Base-by-base conservation (phyloP, 345 rosid species). In the Mangifera indica region DNA sequence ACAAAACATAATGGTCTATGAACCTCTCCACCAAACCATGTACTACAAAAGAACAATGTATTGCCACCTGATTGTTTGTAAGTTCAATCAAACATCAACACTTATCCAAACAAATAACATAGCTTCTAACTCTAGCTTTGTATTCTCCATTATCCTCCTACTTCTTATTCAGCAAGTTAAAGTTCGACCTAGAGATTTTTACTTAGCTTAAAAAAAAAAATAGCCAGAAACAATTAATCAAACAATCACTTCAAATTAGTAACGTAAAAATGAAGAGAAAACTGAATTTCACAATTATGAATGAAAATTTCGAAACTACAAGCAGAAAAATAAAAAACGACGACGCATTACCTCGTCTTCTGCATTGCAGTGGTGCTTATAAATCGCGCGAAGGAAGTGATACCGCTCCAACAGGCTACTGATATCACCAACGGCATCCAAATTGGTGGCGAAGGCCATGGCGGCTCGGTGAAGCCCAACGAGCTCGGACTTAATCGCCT, bases 351-450 rank as follows among this genome's bases (percentile, higher is more conserved):
- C 93, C 91, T 83, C 91, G 66, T 88, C 93, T 72, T 88, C 93
- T 25, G 91, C 93, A 80, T 82, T 81, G 85, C 89, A 88, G 81
- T 88, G 93, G 74, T 88, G 87, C 82, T 81, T 87, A 49, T 88
- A 88, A 63, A 88, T 88, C 25, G 81, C 51, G 51, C 91, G 85
- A 42, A 88, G 70, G 56, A 88, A 83, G 63, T 78, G 87, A 69
- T 77, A 88, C 49, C 82, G 73, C 72, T 85, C 74, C 58, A 85
- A 51, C 80, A 88, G 79, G 20, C 83, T 84, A 70, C 66, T 51
- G 48, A 85, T 78, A 69, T 82, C 87, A 18, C 81, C 85, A 14
- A 76, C 87, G 44, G 56, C 66, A 11, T 74, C 77, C 11, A 66
- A 77, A 60, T 68, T 74, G 56, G 87, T 82, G 54, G 88, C 93